Evolutionary conservation across 2,329 filamentous ascomycete species (phyloP).

Genomic region (Diplocarpon mali): DNA sequence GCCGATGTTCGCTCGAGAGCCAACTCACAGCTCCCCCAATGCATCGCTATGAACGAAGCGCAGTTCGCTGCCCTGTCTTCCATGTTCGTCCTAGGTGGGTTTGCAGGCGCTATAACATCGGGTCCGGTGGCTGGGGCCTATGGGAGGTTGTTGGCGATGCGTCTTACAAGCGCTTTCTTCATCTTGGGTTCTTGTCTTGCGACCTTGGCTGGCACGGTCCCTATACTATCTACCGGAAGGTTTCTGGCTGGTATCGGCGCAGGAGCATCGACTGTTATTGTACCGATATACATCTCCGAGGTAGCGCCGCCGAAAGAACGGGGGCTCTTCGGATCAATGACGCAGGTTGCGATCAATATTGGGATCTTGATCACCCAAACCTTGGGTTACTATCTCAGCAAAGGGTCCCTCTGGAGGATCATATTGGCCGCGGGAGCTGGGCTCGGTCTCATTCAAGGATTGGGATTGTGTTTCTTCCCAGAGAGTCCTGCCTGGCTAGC

Average conservation of each 20-base stretch:
- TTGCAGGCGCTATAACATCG: slow-evolving; percentile 69
- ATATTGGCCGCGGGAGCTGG: slow-evolving; percentile 65
- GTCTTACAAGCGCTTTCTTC: slow-evolving; percentile 66
- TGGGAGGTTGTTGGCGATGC: slow-evolving; percentile 68
- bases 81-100: slow-evolving; percentile 81
- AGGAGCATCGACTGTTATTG: slow-evolving; percentile 82
- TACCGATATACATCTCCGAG: slow-evolving; percentile 90
- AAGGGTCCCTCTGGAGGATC: slow-evolving; percentile 68
- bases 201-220: slow-evolving; percentile 56
- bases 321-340: slow-evolving; percentile 74
- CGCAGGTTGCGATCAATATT: slow-evolving; percentile 86
- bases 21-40: slow-evolving; percentile 48
- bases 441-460: slow-evolving; percentile 54
- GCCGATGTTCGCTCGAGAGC: slow-evolving; percentile 16
- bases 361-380: slow-evolving; percentile 79
- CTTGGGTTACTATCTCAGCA: slow-evolving; percentile 78
- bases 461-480: slow-evolving; percentile 64
- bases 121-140: slow-evolving; percentile 69
- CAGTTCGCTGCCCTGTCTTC: slow-evolving; percentile 82
- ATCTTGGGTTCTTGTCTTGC: slow-evolving; percentile 65
- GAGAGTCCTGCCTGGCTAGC: slow-evolving; percentile 87
- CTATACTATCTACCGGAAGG: slow-evolving; percentile 60
- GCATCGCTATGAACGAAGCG: slow-evolving; percentile 76
- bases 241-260: slow-evolving; percentile 74
- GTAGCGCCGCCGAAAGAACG: slow-evolving; percentile 64